Evolutionary conservation across 163 green algal genomes (phyloP).

Genomic region (Volvox carteri): DNA sequence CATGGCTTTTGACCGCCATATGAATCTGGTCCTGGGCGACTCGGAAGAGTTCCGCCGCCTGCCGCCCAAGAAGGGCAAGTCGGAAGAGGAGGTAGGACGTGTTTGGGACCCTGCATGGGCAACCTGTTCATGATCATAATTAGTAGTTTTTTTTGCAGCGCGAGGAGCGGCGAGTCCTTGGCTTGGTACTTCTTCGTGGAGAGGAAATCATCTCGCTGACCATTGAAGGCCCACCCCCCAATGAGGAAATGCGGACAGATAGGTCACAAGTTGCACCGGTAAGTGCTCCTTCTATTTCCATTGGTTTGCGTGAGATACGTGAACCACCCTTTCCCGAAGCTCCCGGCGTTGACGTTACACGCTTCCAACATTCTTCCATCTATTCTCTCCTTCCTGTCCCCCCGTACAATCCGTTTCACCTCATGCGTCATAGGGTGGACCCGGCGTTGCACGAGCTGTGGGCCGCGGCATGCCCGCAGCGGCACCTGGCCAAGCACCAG

Average conservation of each 20-base stretch:
- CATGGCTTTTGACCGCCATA: conserved; percentile 98
- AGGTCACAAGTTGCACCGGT: conserved; percentile 73
- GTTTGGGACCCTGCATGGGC: neutral
- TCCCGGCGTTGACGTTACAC: no score
- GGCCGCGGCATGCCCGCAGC: conserved; percentile 92
- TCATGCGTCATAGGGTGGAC: conserved; percentile 73
- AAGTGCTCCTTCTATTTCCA: conserved; percentile 47
- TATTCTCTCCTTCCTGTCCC: neutral
- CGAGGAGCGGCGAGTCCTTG: conserved; percentile 94
- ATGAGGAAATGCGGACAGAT: conserved; percentile 75
- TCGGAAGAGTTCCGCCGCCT: conserved; percentile 96
- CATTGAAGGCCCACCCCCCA: conserved; percentile 95
- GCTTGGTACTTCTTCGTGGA: conserved; percentile 94
- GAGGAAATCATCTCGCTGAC: conserved; percentile 96
- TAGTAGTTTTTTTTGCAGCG: conserved; percentile 70
- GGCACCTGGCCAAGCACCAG: conserved; percentile 84
- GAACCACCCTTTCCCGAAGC: no score
- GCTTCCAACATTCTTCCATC: no score
- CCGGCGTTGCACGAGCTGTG: conserved; percentile 88
- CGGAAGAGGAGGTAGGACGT: conserved; percentile 84
- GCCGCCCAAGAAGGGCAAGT: conserved; percentile 94
- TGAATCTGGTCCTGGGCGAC: conserved; percentile 98
- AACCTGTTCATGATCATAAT: no score
- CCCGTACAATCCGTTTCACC: neutral
- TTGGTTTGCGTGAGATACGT: no score